Base-by-base conservation (phyloP, 2,329 filamentous ascomycete genomes). In the Monosporascus sp. region DNA sequence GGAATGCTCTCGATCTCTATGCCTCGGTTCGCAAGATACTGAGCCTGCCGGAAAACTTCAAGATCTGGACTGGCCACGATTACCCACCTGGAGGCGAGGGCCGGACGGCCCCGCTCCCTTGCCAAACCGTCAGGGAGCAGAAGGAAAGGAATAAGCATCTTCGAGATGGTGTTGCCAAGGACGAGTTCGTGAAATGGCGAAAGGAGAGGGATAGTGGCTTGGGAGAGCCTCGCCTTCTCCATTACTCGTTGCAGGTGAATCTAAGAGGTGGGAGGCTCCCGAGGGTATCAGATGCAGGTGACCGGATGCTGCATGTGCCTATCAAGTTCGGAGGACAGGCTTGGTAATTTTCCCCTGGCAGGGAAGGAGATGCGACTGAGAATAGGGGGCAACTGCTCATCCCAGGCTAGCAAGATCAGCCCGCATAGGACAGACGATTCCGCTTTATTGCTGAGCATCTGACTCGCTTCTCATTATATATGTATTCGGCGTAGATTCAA, bases 21-120 rank as follows among this genome's bases (percentile, higher is more conserved):
- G 47, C 62, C 3, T 81, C 78, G 1, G 73, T 63, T 0, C 70
- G 58, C 53, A 71, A 22, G 67, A 48, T 65, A 44, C 65, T 83
- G 0, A 53, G 57, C 22, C 50, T 82, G 1, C 72, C 74, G 0
- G 68, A 64, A 2, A 60, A 78, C 27, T 70, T 73, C 44, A 76
- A 73, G 48, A 71, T 83, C 45, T 83, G 78, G 73, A 77, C 74
- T 0, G 79, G 79, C 0, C 80, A 83, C 52, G 80, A 83, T 57
- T 83, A 82, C 54, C 77, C 79, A 0, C 70, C 74, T 14, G 31
- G 31, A 35, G 31, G 31, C 31, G 31, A 35, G 9, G 0, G 58
- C 62, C 68, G 75, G 4, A 53, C 53, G 0, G 63, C 57, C 0
- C 72, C 77, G 0, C 54, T 71, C 0, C 64, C 78, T 0, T 78